Conservation (phyloP, 139 green algal genomes). For the Chlorella sp. region DNA sequence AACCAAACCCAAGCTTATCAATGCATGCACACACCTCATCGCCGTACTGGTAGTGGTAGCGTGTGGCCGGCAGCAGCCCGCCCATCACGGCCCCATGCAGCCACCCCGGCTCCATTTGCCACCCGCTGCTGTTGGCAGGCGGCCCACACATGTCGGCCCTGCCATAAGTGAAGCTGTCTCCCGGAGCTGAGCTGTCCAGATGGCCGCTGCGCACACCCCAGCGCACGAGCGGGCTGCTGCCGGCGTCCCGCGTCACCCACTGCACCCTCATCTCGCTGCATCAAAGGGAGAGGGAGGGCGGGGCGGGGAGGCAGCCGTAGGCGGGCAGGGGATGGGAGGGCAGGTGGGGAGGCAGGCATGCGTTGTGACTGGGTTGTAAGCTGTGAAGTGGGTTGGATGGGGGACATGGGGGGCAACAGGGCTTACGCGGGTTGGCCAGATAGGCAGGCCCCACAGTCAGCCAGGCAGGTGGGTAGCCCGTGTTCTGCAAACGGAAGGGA, state of each 20-base stretch:
- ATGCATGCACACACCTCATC: conserved; percentile 11
- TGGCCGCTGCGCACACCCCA: neutral
- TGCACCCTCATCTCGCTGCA: conserved; percentile 36
- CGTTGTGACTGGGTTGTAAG: neutral
- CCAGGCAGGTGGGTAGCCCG: too few species aligned
- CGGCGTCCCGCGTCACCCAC: conserved; percentile 22
- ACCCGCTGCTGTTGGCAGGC: conserved; percentile 50
- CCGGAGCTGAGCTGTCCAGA: conserved; percentile 10
- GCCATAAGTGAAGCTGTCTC: conserved; percentile 33
- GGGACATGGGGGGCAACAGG: too few species aligned
- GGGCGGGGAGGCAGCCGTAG: neutral
- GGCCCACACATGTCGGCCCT: conserved; percentile 61
- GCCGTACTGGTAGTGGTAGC: conserved; percentile 47
- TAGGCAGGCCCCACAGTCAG: too few species aligned
- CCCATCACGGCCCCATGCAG: conserved; percentile 59
- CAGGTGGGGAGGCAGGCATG: too few species aligned
- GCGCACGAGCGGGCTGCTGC: neutral
- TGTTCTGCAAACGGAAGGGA: too few species aligned
- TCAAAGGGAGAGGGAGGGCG: neutral
- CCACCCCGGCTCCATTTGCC: conserved; percentile 35
- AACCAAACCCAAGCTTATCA: too few species aligned
- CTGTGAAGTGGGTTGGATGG: too few species aligned
- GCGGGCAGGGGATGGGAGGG: neutral
- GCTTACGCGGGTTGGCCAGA: too few species aligned
- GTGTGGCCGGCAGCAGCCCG: conserved; percentile 45